These are phyloP conservation scores for Hibiscus tridactylites DNA, from an alignment of 345 rosid genomes.

Conservation along the genomic window DNA sequence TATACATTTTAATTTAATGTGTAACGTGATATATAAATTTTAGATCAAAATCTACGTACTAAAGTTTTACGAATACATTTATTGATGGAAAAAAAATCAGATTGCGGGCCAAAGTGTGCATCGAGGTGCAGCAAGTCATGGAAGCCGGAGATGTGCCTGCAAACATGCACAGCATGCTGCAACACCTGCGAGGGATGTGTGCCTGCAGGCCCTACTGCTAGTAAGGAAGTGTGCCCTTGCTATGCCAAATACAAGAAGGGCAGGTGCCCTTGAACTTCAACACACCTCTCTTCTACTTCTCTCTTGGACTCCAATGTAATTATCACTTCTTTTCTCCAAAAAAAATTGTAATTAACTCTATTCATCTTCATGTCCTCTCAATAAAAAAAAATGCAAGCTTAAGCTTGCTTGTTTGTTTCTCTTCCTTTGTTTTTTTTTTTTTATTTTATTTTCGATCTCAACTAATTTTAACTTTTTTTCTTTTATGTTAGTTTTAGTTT, in stretches of 20 bases:
- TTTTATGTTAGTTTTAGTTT: too few species aligned
- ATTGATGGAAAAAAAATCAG: background rate
- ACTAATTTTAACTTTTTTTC: too few species aligned
- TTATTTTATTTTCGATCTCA: too few species aligned
- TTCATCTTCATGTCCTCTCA: too few species aligned
- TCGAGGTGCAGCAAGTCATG: slow-evolving; percentile 17
- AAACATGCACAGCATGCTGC: slow-evolving; percentile 12
- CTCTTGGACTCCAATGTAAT: background rate
- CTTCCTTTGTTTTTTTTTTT: too few species aligned
- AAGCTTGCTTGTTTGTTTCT: background rate
- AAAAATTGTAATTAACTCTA: background rate
- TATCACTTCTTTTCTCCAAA: background rate
- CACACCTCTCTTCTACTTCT: background rate
- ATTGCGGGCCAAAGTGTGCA: slow-evolving; percentile 8
- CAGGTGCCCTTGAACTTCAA: background rate
- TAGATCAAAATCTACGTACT: too few species aligned
- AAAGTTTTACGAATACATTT: background rate
- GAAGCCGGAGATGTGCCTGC: slow-evolving; percentile 15
- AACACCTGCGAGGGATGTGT: slow-evolving; percentile 18
- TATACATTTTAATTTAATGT: background rate
- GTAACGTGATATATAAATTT: background rate
- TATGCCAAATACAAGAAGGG: background rate
- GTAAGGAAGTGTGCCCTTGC: slow-evolving; percentile 14
- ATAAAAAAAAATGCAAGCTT: background rate
- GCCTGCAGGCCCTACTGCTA: slow-evolving; percentile 14